These are phyloP conservation scores for Pholiota conissans DNA, from an alignment of 768 basidiomycete species.

Conservation along the genomic window DNA sequence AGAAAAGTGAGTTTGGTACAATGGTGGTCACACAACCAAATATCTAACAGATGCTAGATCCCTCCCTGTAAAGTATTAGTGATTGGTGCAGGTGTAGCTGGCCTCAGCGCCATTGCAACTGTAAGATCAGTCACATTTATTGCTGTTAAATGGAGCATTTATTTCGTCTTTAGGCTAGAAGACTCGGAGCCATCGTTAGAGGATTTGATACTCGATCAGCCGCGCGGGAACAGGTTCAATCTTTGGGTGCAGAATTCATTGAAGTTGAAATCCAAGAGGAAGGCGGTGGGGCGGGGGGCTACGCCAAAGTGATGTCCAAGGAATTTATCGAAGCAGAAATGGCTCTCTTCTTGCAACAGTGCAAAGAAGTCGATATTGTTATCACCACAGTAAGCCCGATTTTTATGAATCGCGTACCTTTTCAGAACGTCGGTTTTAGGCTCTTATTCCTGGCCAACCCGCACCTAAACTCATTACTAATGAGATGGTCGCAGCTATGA, in stretches of 20 bases:
- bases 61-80: constrained; percentile 86
- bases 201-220: constrained; percentile 87
- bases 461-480: constrained; percentile 84
- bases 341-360: constrained; percentile 86
- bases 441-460: constrained; percentile 82
- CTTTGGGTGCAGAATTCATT: constrained; percentile 88
- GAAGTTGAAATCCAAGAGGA: constrained; percentile 81
- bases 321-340: constrained; percentile 88
- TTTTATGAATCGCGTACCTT: background rate
- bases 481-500: constrained; percentile 91
- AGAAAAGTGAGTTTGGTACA: constrained; percentile 30
- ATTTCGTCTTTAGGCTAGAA: constrained; percentile 54
- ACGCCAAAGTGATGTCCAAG: constrained; percentile 90
- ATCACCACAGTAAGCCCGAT: constrained; percentile 68
- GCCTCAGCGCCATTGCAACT: constrained; percentile 85
- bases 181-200: constrained; percentile 85
- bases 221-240: constrained; percentile 87
- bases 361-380: constrained; percentile 87
- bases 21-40: background rate
- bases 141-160: background rate
- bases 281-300: constrained; percentile 80
- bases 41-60: constrained; percentile 45
- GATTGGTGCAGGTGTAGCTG: constrained; percentile 89
- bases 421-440: constrained; percentile 36
- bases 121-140: constrained; percentile 35